A percentile compares a stretch with the other conserved stretches of the same genome.
Evolutionary conservation across 1,284 basidiomycete genomes (phyloP).

Genomic region (Tremellales sp.): DNA sequence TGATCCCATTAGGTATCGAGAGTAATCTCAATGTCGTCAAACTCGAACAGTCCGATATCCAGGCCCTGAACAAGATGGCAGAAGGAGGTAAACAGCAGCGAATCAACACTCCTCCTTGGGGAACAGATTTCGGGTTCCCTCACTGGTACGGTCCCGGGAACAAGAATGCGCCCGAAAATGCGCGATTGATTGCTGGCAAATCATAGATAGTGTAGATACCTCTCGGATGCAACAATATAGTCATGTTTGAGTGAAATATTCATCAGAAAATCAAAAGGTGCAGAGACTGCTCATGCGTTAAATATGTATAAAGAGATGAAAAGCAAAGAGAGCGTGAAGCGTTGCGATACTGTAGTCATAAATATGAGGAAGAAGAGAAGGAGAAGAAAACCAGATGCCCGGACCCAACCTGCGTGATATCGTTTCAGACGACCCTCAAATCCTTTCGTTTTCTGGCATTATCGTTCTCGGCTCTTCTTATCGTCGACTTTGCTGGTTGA

Average conservation of each 20-base stretch:
- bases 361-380: too few species aligned
- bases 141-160: constrained; percentile 45
- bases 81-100: constrained; percentile 50
- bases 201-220: not conserved
- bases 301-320: not conserved
- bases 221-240: too few species aligned
- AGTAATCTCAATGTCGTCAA: constrained; percentile 60
- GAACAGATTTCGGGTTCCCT: constrained; percentile 36
- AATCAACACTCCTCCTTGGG: constrained; percentile 35
- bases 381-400: too few species aligned
- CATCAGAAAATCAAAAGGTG: not conserved
- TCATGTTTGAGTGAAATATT: too few species aligned
- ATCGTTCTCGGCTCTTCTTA: too few species aligned
- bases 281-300: not conserved
- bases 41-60: constrained; percentile 59
- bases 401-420: too few species aligned
- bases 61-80: constrained; percentile 61
- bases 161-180: constrained; percentile 43
- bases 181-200: constrained; percentile 30
- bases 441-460: too few species aligned
- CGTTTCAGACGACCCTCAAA: too few species aligned
- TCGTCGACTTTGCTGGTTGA: constrained; percentile 36
- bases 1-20: constrained; percentile 46
- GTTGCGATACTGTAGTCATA: too few species aligned
- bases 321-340: too few species aligned